Evolutionary conservation across 2,329 filamentous ascomycete species (phyloP), one percentile per base, ranked within the genome.

Genomic region (Colletotrichum sp.): DNA sequence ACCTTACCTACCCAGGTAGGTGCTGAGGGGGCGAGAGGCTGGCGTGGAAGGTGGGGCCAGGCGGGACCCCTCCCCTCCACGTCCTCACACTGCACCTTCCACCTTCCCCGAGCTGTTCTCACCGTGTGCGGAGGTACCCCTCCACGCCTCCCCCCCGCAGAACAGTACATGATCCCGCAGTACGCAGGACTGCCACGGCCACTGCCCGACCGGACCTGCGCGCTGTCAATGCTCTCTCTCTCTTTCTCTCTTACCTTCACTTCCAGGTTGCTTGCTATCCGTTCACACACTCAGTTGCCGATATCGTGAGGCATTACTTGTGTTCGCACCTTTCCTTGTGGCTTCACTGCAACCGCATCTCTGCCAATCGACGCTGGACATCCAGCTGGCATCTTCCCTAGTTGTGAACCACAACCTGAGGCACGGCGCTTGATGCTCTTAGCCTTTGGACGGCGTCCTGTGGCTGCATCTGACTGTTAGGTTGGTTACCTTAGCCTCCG

Each of bases 21-120:
- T 16, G 8, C 15, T 44, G 44, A 52, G 44, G 44, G 44, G n/a
- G 44, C 44, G 34, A 75, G 36, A 75, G 63, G 73, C 63, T 68
- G 63, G 36, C 68, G 52, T 49, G 69, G 69, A 72, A 60, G 68
- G 68, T 76, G 69, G 69, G 44, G 16, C 44, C 55, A 26, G 57
- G 69, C 69, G 55, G 32, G 63, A 72, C 57, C 73, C 64, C 68
- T 71, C 63, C 18, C 39, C 39, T 49, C 18, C 39, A n/a, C 39
- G 1, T 21, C 18, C 55, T 52, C 44, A 16, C 34, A 36, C 15
- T 36, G 34, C 34, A 16, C 34, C 34, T 36, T 39, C 36, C 36
- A 21, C 44, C 44, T 52, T 70, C 55, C 68, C 32, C 30, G 28
- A 36, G 36, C n/a, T 52, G 16, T 60, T 34, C 66, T 70, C 57